Conservation (phyloP, 2,329 filamentous ascomycete genomes). For the Fusarium agapanthi region DNA sequence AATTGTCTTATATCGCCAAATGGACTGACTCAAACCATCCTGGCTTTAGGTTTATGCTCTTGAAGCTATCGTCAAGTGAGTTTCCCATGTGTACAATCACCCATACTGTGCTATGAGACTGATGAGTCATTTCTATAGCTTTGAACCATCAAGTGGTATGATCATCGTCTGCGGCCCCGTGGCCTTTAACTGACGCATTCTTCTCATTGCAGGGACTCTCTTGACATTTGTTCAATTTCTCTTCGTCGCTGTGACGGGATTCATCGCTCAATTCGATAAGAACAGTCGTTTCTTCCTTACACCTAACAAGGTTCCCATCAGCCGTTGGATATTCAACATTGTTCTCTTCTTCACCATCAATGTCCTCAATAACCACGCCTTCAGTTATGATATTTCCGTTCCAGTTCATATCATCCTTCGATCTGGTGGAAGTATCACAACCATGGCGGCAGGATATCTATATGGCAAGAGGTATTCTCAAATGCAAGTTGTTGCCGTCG, state of each 20-base stretch:
- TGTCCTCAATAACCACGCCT: constrained; percentile 96
- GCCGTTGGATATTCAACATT: constrained; percentile 88
- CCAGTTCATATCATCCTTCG: constrained; percentile 96
- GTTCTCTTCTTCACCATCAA: constrained; percentile 93
- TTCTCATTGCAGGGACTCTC: constrained; percentile 69
- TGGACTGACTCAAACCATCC: constrained; percentile 30
- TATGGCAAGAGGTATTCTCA: constrained; percentile 86
- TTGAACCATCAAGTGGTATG: constrained; percentile 83
- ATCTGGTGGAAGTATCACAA: constrained; percentile 94
- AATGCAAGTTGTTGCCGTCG: constrained; percentile 82
- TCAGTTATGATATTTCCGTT: constrained; percentile 95
- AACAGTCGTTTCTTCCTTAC: constrained; percentile 76
- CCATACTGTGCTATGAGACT: constrained; percentile 11
- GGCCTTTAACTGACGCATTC: constrained; percentile 23
- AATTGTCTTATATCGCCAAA: neutral
- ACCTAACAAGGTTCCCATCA: constrained; percentile 81
- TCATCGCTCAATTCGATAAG: constrained; percentile 76
- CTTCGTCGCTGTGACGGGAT: constrained; percentile 81
- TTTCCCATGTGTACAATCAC: neutral
- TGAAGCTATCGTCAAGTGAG: constrained; percentile 93
- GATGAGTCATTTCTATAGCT: constrained; percentile 56
- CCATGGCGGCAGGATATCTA: constrained; percentile 88
- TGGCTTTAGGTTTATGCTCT: constrained; percentile 84
- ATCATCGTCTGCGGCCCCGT: neutral
- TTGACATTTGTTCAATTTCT: constrained; percentile 90